Conservation (phyloP, 108 stramenopile species). For the Epipyxis sp. region DNA sequence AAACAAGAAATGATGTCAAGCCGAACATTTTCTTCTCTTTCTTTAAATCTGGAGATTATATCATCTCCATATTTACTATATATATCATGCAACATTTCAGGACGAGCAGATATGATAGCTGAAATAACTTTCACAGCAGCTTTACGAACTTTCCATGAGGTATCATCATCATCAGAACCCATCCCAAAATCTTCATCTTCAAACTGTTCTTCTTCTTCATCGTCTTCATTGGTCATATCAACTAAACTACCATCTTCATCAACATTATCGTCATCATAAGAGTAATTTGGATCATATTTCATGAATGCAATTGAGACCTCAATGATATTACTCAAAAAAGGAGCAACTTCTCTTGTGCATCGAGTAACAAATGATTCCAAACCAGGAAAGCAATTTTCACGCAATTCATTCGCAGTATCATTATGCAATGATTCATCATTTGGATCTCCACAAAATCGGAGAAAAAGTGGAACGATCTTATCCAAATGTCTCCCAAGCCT, state of each 20-base stretch:
- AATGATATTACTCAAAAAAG: constrained; percentile 64
- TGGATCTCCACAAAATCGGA: constrained; percentile 75
- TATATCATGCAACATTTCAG: constrained; percentile 41
- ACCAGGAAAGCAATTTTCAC: constrained; percentile 92
- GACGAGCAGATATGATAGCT: constrained; percentile 44
- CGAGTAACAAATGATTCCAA: constrained; percentile 86
- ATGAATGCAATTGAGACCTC: constrained; percentile 72
- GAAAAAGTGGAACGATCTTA: constrained; percentile 86
- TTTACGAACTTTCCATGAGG: constrained; percentile 91
- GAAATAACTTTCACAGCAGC: constrained; percentile 51
- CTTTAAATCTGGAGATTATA: constrained; percentile 82
- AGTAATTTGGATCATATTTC: constrained; percentile 94
- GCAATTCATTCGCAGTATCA: constrained; percentile 76
- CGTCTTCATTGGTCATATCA: constrained; percentile 58
- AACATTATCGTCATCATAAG: constrained; percentile 77
- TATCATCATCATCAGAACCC: constrained; percentile 87
- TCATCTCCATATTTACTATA: constrained; percentile 63
- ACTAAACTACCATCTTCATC: constrained; percentile 52
- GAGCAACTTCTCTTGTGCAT: constrained; percentile 85
- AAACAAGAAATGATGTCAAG: constrained; percentile 84
- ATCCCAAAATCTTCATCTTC: constrained; percentile 44
- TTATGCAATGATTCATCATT: constrained; percentile 58
- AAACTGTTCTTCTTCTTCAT: constrained; percentile 64
- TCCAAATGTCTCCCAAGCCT: constrained; percentile 73
- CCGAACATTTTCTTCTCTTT: constrained; percentile 96